Base-by-base conservation (phyloP, 2,329 filamentous ascomycete genomes). In the Pseudogymnoascus sp. region DNA sequence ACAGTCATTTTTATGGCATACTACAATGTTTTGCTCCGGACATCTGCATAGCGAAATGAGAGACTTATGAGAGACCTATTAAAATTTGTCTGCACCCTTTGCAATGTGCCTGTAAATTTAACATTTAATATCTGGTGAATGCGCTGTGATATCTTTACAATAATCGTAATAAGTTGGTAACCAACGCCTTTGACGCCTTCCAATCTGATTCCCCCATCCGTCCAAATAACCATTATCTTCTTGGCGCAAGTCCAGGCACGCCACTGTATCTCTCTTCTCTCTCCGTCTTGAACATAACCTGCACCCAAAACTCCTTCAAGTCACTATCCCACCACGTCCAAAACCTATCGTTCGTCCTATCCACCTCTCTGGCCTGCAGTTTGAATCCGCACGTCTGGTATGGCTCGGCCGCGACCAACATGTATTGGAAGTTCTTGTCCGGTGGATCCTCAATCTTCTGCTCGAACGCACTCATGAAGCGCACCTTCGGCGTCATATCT, bases 321-420 rank as follows among this genome's bases (percentile, higher is more conserved):
- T 99, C 95, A 65, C 89, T 88, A 77, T 99, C 95, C 81, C 93
- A 99, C 87, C 93, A 97, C 62, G 86, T 89, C 84, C 93, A 99
- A 76, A 93, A 95, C 71, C 88, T 84, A 63, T 90, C 93, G 68
- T 96, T 92, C 23, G 90, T 84, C 70, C 92, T 85, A 78, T 99
- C 95, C 65, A 99, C 87, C 80, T 97, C 95, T 65, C 91, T 82
- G 4, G 93, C 91, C 75, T 96, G 95, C 63, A 99, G 81, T 82
- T 99, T 99, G 77, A 99, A 97, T 3, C 86, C 91, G 75, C 93
- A 96, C 1, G 92, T 97, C 84, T 99, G 93, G 78, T 99, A 99
- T 9, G 95, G 95, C 79, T 99, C 95, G 9, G 93, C 95, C 0
- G 95, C 93, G 9, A 99, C 90, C 61, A 97, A 82, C 69, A 99